phyloP scores from a whole-genome alignment of 1,284 basidiomycete genomes.

The Tilletiaria anomala region DNA sequence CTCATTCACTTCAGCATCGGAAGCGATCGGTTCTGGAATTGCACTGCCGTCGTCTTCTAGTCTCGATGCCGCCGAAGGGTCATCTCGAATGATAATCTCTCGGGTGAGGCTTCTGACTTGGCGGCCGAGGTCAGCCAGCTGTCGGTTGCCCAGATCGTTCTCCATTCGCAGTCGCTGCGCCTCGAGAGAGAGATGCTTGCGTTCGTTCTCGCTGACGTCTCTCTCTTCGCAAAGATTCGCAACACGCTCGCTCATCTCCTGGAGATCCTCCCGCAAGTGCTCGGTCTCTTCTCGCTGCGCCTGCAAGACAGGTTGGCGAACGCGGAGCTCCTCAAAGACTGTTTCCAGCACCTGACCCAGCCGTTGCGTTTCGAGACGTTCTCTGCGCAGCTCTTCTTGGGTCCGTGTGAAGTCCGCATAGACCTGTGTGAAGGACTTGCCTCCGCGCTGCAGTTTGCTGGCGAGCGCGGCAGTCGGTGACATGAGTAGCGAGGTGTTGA shows the following conservation, averaged over 20 bases:
- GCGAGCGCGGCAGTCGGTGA: slow-evolving; percentile 68
- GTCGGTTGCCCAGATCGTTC: slow-evolving; percentile 52
- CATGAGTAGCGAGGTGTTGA: too few species aligned
- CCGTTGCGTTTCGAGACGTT: slow-evolving; percentile 43
- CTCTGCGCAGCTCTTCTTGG: slow-evolving; percentile 63
- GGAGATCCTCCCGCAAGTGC: slow-evolving; percentile 19
- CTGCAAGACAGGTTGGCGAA: slow-evolving; percentile 25
- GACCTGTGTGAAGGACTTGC: slow-evolving; percentile 75
- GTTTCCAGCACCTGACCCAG: slow-evolving; percentile 25
- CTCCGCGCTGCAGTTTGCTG: slow-evolving; percentile 56
- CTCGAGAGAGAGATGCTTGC: slow-evolving; percentile 52
- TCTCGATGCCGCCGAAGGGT: slow-evolving; percentile 61
- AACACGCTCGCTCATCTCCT: slow-evolving; percentile 14
- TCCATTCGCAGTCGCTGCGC: slow-evolving; percentile 48
- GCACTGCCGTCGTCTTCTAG: slow-evolving; percentile 48
- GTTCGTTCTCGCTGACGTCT: slow-evolving; percentile 42
- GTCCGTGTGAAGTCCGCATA: slow-evolving; percentile 74
- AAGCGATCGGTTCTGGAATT: slow-evolving; percentile 23
- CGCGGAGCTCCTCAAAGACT: slow-evolving; percentile 33
- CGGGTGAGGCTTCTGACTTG: slow-evolving; percentile 69
- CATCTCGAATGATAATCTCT: slow-evolving; percentile 63
- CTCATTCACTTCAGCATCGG: slow-evolving; percentile 12
- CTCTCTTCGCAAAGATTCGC: slow-evolving; percentile 18
- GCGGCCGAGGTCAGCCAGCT: slow-evolving; percentile 65
- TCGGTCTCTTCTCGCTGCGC: slow-evolving; percentile 35